These are phyloP conservation scores for Phaeotremella fagi DNA, from an alignment of 768 basidiomycete species.

Conservation along the genomic window DNA sequence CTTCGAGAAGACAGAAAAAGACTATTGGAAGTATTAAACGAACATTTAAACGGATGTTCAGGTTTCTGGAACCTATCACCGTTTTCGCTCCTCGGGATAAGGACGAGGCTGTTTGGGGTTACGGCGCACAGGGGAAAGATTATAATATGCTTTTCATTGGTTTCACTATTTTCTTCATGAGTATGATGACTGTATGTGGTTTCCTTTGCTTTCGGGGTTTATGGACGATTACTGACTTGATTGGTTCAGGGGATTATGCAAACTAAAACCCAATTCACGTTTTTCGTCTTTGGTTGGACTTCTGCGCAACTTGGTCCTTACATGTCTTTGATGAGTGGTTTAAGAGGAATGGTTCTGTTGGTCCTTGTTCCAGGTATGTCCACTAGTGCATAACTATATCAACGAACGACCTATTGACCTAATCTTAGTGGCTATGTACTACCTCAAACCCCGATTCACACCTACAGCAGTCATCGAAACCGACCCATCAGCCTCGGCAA, in stretches of 20 bases:
- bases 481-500: slow-evolving; percentile 29
- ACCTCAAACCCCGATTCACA: slow-evolving; percentile 37
- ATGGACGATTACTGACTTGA: neutral
- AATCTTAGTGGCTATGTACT: slow-evolving; percentile 32
- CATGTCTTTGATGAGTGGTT: slow-evolving; percentile 36
- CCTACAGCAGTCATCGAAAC: neutral
- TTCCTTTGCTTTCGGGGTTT: neutral
- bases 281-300: slow-evolving; percentile 45
- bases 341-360: slow-evolving; percentile 33
- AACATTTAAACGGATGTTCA: slow-evolving; percentile 48
- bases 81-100: slow-evolving; percentile 61
- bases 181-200: slow-evolving; percentile 60
- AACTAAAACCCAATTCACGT: slow-evolving; percentile 40
- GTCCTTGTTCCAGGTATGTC: slow-evolving; percentile 40
- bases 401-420: neutral
- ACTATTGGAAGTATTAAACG: slow-evolving; percentile 34
- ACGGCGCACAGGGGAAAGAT: slow-evolving; percentile 53
- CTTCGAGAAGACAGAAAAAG: slow-evolving; percentile 24
- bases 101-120: neutral
- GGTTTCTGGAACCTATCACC: slow-evolving; percentile 61
- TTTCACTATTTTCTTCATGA: slow-evolving; percentile 59
- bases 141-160: slow-evolving; percentile 72
- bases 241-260: slow-evolving; percentile 30
- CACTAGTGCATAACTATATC: neutral
- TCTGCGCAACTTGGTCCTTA: slow-evolving; percentile 43